These are phyloP conservation scores for Saksenaea oblongispora DNA, from an alignment of 371 early-diverging fungal species.

Conservation along the genomic window DNA sequence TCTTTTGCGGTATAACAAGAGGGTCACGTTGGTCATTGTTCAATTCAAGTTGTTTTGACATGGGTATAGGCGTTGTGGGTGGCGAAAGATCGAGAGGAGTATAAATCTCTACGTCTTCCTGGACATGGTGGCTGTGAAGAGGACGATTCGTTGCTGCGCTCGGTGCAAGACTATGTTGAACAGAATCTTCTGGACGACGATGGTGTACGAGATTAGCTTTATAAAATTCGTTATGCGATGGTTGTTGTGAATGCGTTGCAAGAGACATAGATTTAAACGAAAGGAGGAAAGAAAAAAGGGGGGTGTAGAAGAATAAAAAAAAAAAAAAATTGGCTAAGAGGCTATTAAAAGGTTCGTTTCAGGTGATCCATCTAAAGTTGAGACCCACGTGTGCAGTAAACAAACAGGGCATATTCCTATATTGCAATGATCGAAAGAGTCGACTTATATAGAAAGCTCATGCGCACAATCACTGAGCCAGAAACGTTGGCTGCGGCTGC, in stretches of 20 bases:
- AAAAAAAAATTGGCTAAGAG: background rate
- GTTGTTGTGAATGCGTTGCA: conserved; percentile 5
- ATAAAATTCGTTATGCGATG: conserved; percentile 4
- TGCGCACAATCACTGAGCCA: no score
- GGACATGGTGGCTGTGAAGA: conserved; percentile 1
- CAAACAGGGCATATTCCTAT: background rate
- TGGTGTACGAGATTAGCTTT: background rate
- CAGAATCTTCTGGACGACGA: background rate
- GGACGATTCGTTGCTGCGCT: conserved; percentile 6
- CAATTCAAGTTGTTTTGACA: background rate
- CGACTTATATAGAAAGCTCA: no score
- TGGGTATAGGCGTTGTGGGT: conserved; percentile 25
- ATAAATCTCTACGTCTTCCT: conserved; percentile 4
- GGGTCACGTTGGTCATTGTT: conserved; percentile 7
- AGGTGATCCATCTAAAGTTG: conserved; percentile 2
- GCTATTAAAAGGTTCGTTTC: conserved; percentile 1
- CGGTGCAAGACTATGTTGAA: conserved; percentile 1
- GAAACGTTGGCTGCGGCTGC: no score
- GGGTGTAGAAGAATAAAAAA: conserved; percentile 1
- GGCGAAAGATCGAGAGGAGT: conserved; percentile 22
- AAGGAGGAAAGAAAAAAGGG: conserved; percentile 4
- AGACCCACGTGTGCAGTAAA: background rate
- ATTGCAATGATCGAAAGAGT: background rate
- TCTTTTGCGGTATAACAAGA: background rate
- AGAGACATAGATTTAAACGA: background rate